phyloP scores from a whole-genome alignment of 805 yeast genomes.

The Ogataea pilisensis region DNA sequence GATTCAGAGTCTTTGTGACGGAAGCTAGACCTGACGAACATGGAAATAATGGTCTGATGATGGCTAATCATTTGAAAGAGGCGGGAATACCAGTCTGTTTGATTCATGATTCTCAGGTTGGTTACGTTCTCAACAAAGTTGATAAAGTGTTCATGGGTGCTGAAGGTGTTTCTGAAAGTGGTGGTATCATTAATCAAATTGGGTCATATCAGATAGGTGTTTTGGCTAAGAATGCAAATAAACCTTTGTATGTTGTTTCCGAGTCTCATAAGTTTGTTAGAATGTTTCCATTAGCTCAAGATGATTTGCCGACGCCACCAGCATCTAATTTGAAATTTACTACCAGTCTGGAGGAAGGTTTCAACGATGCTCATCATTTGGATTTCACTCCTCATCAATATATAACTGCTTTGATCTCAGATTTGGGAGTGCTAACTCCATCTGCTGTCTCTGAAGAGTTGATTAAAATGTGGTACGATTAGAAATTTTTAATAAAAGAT shows the following conservation, averaged over 20 bases:
- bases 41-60: slow-evolving; percentile 68
- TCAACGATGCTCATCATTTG: slow-evolving; percentile 49
- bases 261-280: slow-evolving; percentile 96
- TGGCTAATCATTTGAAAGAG: slow-evolving; percentile 64
- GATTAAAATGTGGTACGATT: slow-evolving; percentile 97
- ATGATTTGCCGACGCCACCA: slow-evolving; percentile 69
- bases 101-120: slow-evolving; percentile 91
- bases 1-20: slow-evolving; percentile 89
- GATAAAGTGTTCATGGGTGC: slow-evolving; percentile 97
- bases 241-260: slow-evolving; percentile 90
- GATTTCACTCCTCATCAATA: slow-evolving; percentile 97
- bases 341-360: slow-evolving; percentile 27
- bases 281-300: slow-evolving; percentile 89
- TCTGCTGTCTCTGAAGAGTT: slow-evolving; percentile 98
- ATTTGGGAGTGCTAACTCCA: slow-evolving; percentile 93
- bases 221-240: slow-evolving; percentile 81
- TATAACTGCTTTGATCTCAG: slow-evolving; percentile 93
- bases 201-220: slow-evolving; percentile 96
- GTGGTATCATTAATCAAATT: slow-evolving; percentile 93
- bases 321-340: slow-evolving; percentile 44
- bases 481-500: too few relatives aligned
- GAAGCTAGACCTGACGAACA: slow-evolving; percentile 86
- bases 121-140: slow-evolving; percentile 83
- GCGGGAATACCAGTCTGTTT: slow-evolving; percentile 82
- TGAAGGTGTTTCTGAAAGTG: slow-evolving; percentile 98